Base-by-base conservation (phyloP, 169 alveolate species). In the Plasmodium coatneyi region DNA sequence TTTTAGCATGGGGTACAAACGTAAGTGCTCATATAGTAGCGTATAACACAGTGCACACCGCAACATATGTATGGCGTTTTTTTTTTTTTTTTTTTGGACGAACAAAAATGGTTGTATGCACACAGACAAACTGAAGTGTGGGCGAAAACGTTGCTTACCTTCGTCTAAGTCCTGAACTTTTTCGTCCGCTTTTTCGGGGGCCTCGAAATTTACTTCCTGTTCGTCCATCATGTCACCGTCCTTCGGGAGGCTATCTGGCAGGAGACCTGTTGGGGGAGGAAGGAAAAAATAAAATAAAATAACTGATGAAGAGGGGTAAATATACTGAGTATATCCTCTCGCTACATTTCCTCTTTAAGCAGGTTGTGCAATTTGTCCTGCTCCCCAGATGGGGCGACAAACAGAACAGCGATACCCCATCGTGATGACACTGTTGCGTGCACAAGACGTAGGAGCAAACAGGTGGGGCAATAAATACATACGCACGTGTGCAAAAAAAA, bases 121-220 rank as follows among this genome's bases (percentile, higher is more conserved):
- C 3, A 12, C 14, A 16, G 19, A 81, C 7, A 25, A 52, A 36
- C 60, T 41, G 9, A 5, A 25, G 16, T 28, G 60, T 5, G 39
- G 19, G 39, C 1, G 7, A 54, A 49, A 9, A 30, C 3, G 22
- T 28, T 3, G 9, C 22, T 22, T 84, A 86, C 96, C 96, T 76
- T 97, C 98, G 49, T 96, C 97, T 32, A 92, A 41, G 84, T 84
- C 92, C 56, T 84, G 22, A 46, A 84, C 92, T 84, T 84, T 87
- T 71, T 96, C 97, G 30, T 92, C 96, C 28, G 52, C 96, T 39
- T 93, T 84, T 30, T 84, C 92, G 28, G 92, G 78, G 12, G 32
- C 32, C 36, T 84, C 92, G 56, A 84, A 84, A 43, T 84, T 84
- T 5, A 71, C 95, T 39, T 94, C 96, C 12, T 89, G 96, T 70